Base-by-base conservation (phyloP, 83 land plant genomes). In the Picea abies region DNA sequence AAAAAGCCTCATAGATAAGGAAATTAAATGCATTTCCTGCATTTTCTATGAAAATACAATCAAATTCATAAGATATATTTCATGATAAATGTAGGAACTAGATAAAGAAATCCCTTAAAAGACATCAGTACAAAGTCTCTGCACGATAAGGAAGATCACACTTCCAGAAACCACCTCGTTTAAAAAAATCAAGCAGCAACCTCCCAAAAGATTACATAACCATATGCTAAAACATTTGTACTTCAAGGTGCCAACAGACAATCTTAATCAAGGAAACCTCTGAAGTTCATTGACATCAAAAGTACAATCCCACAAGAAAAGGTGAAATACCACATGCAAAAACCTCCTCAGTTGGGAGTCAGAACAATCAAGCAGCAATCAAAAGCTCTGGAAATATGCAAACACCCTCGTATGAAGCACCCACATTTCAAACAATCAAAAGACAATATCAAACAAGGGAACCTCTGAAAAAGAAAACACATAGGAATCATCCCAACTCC, bases 391-490 rank as follows among this genome's bases (percentile, higher is more conserved):
- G 12, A 73, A 44, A 11, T 25, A 11, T 47, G 56, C 77, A 73
- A 73, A 73, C 41, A 52, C 60, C 58, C 77, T 22, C n/a, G 2
- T 10, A 41, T 4, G 22, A 20, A n/a, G 47, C 41, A 47, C 22
- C 26, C 58, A n/a, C 47, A 52, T 47, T 44, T 70, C 12, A 20
- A 44, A 20, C 12, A 10, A 41, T 72, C 41, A 37, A 17, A 70
- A 17, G 47, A 14, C 47, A 70, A 19, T 17, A 17, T 70, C 11
- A 37, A 70, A 70, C 17, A 37, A 35, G 8, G 47, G 6, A 15
- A 77, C 25, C 60, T 56, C 58, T 47, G 61, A 77, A 77, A 44
- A 41, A 77, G 58, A 14, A 77, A 77, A 77, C 3, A 77, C 6
- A 52, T 20, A 52, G 29, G 32, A 76, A 47, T n/a, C 56, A 76